phyloP scores from a whole-genome alignment of 2,329 filamentous ascomycete species.

The Aspergillus ustus region DNA sequence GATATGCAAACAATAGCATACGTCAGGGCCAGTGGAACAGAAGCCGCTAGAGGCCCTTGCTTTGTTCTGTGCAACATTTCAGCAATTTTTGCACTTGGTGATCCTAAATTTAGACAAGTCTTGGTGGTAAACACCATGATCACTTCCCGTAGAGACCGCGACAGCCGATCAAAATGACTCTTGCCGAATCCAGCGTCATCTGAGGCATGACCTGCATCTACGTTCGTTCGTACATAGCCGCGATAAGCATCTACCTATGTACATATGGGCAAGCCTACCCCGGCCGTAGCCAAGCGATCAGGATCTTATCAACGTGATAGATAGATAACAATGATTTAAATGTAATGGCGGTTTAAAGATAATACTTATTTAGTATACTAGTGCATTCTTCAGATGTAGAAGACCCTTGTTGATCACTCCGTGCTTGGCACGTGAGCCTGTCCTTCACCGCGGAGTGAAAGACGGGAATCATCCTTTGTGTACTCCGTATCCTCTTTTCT shows the following conservation, averaged over 20 bases:
- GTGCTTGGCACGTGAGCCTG: neutral
- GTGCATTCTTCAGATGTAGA: neutral
- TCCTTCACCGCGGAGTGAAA: slow-evolving; percentile 4
- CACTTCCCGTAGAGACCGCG: neutral
- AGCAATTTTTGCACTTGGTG: neutral
- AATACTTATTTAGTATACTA: neutral
- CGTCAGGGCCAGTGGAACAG: neutral
- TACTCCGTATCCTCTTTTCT: neutral
- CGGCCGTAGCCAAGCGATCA: neutral
- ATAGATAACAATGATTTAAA: neutral
- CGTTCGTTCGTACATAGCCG: neutral
- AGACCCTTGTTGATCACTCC: neutral
- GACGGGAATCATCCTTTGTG: neutral
- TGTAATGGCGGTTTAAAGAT: neutral
- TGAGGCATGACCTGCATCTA: neutral
- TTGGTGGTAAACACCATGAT: neutral
- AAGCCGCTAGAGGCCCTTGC: too few relatives aligned
- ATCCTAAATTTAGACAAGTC: neutral
- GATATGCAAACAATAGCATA: slow-evolving; percentile 6
- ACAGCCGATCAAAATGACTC: neutral
- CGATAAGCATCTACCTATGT: too few relatives aligned
- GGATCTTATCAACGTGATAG: neutral
- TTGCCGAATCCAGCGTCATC: neutral
- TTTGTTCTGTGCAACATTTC: neutral
- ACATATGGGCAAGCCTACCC: neutral